A percentile compares a stretch with the other conserved stretches of the same genome.
Conservation (phyloP, 225 moss, liverwort and hornwort genomes). For the Bryum argenteum region DNA sequence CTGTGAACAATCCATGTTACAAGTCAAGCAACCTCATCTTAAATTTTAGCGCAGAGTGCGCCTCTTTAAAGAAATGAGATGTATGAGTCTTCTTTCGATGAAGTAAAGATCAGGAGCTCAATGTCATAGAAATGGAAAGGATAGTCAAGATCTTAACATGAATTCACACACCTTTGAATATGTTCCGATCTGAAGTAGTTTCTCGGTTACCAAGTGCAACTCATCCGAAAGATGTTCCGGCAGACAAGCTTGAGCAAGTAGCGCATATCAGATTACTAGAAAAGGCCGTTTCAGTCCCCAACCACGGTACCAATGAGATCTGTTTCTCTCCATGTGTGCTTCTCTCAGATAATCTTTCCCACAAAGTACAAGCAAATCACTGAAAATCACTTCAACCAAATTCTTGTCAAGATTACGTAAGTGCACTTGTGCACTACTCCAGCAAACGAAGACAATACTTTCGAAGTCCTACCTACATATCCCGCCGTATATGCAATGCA, state of each 20-base stretch:
- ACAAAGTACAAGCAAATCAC: constrained; percentile 14
- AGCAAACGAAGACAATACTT: constrained; percentile 21
- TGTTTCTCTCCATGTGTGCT: constrained; percentile 36
- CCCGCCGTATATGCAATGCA: neutral
- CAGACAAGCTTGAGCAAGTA: constrained; percentile 12
- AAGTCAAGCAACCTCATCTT: constrained; percentile 2
- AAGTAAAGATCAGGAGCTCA: neutral
- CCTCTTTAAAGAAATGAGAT: neutral
- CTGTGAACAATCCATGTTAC: constrained; percentile 9
- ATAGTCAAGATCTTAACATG: neutral
- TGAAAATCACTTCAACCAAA: constrained; percentile 20
- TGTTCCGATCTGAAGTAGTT: constrained; percentile 10
- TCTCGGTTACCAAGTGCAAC: constrained; percentile 10
- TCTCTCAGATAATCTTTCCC: constrained; percentile 28
- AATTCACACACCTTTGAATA: constrained; percentile 23
- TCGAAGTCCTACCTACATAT: constrained; percentile 11
- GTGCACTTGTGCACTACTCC: neutral
- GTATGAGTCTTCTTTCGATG: neutral
- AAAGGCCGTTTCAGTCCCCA: constrained; percentile 33
- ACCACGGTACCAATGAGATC: constrained; percentile 31
- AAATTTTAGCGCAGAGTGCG: neutral
- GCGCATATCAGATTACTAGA: constrained; percentile 26
- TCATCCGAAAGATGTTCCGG: constrained; percentile 11
- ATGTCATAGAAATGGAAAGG: constrained; percentile 4
- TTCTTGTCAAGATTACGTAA: constrained; percentile 11